Evolutionary conservation across 1,284 basidiomycete genomes (phyloP), one percentile per base, ranked within the genome.

Genomic region (Marasmius tenuissimus): DNA sequence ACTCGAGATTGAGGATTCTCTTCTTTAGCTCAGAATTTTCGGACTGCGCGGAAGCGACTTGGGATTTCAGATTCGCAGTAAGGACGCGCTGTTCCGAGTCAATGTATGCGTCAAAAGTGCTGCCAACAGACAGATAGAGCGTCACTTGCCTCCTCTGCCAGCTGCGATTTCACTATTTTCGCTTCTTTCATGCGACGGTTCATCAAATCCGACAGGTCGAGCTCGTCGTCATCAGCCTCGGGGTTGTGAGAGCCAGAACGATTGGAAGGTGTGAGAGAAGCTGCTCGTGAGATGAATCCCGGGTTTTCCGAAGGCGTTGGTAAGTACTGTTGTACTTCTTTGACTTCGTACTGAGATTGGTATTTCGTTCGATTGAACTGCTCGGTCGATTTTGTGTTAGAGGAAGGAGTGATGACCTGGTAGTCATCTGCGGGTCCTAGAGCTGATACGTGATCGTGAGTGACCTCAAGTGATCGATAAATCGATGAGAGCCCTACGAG

Each of bases 101-200:
- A 38, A 22, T 18, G 53, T 50, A 51, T 50, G 42, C 34, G n/a
- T 50, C 14, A 35, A 38, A 48, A 20, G 49, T 33, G 34, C 49
- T 45, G 50, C 42, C 52, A 58, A 55, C 38, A n/a, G 38, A 18
- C n/a, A 50, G n/a, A 38, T 22, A 56, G 51, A 34, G n/a, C 20
- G 37, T 33, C 9, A 57, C 64, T 39, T 39, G 61, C 64, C 48
- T 66, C 64, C 50, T 66, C 62, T 11, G 57, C 57, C 22, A 66
- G 40, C 39, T 66, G 64, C 2, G 49, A 27, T 57, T 66, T 66
- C 9, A 60, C 51, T 8, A 61, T n/a, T 47, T 63, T 61, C 3
- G 62, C 61, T 51, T 66, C 64, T 37, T 57, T 63, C 60, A 66
- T 57, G 12, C 40, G 60, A 3, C 64, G 59, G 51, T 63, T 63